Evolutionary conservation across 192 early-diverging fungal genomes (phyloP), one percentile per base, ranked within the genome.

Genomic region (Entomortierella parvispora): DNA sequence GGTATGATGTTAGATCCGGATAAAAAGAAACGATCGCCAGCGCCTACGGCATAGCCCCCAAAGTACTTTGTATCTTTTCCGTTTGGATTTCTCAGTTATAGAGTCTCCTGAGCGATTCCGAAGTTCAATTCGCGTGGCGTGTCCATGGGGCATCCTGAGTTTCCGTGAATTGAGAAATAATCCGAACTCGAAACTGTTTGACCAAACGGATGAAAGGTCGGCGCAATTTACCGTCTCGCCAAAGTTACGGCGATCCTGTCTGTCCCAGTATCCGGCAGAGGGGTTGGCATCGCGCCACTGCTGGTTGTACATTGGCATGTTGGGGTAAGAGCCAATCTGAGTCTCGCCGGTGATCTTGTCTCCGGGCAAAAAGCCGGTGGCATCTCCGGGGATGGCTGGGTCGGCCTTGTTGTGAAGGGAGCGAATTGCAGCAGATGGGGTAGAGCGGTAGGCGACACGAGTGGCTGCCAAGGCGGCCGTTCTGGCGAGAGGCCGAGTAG

Each of bases 261-360:
- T 77, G 81, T 93, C 89, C 85, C 83, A 85, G 86, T 88, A 93
- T 45, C 90, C 91, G 17, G 65, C 65, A 0, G 74, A 62, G 10
- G 60, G 26, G 50, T 68, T 82, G 46, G 84, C 87, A 58, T 86
- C 83, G 69, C 90, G 85, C 34, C 79, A 80, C 69, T 93, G 87
- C 29, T 84, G 69, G 66, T 84, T 89, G 74, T 79, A 63, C 44
- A 86, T 87, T 34, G 90, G 90, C 77, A 93, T 59, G 70, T 91
- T 91, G 59, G 91, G 91, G 59, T 93, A 93, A 46, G 89, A 86
- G 46, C 91, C 91, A 56, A 91, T 91, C 79, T 91, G 91, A 28
- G 91, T 89, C 45, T 93, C 90, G 11, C 82, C 71, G 29, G 74
- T 77, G 61, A 77, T 77, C 74, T 77, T 77, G 61, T 77, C 74